phyloP scores from a whole-genome alignment of 176 grass and related monocot species.

The Typha latifolia region DNA sequence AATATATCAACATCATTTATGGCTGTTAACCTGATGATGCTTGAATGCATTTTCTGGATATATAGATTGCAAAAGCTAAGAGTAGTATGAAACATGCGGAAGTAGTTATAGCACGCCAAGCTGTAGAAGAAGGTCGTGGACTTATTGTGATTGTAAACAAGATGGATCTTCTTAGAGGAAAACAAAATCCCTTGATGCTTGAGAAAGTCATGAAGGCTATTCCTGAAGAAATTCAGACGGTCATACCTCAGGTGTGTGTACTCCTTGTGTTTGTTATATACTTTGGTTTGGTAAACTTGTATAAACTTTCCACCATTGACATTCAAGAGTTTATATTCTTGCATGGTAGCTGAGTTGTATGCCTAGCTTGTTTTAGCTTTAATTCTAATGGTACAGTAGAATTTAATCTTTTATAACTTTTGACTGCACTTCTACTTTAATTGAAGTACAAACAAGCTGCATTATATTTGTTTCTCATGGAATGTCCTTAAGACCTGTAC shows the following conservation, averaged over 20 bases:
- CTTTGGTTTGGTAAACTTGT: neutral
- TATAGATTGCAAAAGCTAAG: conserved; percentile 75
- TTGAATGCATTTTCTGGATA: conserved; percentile 21
- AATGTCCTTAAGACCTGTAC: too few species aligned
- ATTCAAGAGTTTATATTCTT: conserved; percentile 3
- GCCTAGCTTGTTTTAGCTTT: neutral
- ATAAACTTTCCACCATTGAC: neutral
- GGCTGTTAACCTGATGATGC: conserved; percentile 1
- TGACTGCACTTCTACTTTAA: neutral
- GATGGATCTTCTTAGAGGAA: conserved; percentile 91
- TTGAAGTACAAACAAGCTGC: neutral
- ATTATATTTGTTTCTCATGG: neutral
- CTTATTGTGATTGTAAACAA: conserved; percentile 90
- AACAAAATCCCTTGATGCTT: conserved; percentile 23
- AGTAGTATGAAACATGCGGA: conserved; percentile 84
- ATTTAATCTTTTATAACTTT: neutral
- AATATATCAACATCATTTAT: neutral
- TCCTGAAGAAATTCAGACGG: conserved; percentile 83
- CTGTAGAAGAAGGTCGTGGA: conserved; percentile 93
- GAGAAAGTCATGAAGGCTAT: conserved; percentile 66
- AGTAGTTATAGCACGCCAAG: conserved; percentile 78
- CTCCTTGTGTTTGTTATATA: neutral
- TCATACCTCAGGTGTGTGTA: conserved; percentile 70
- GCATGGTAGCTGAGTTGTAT: neutral
- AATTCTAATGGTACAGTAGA: neutral